A percentile compares a stretch with the other conserved stretches of the same genome.
Evolutionary conservation across 768 basidiomycete species (phyloP).

Genomic region (Sporobolomyces pararoseus): DNA sequence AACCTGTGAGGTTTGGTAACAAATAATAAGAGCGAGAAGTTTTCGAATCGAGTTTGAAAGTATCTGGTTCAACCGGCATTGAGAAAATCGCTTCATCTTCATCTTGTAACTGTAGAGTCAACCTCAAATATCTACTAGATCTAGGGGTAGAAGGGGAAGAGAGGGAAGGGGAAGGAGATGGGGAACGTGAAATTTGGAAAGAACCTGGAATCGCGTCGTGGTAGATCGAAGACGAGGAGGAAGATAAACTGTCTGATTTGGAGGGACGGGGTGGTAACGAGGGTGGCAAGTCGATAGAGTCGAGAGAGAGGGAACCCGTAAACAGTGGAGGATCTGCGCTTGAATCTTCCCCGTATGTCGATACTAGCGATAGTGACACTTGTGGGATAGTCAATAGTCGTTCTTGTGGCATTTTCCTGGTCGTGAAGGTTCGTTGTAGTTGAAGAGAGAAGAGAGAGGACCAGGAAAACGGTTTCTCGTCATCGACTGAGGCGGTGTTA

Average conservation of each 20-base stretch:
- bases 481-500: no score
- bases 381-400: not conserved
- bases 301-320: not conserved
- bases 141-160: not conserved
- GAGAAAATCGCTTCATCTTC: not conserved
- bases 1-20: conserved; percentile 19
- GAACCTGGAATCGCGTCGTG: not conserved
- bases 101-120: not conserved
- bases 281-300: not conserved
- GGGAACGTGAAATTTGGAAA: not conserved
- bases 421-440: not conserved
- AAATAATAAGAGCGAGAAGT: not conserved
- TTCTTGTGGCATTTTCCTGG: not conserved
- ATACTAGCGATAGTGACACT: not conserved
- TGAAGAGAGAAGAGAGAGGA: not conserved
- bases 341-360: not conserved
- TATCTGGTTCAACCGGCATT: conserved; percentile 8
- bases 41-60: not conserved
- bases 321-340: not conserved
- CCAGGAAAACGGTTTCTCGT: not conserved
- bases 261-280: not conserved
- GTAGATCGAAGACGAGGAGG: not conserved
- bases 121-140: not conserved
- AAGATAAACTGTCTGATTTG: no score
- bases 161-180: conserved; percentile 4